Evolutionary conservation across 2,329 filamentous ascomycete genomes (phyloP).

Genomic region (Sarocladiaceae sp.): DNA sequence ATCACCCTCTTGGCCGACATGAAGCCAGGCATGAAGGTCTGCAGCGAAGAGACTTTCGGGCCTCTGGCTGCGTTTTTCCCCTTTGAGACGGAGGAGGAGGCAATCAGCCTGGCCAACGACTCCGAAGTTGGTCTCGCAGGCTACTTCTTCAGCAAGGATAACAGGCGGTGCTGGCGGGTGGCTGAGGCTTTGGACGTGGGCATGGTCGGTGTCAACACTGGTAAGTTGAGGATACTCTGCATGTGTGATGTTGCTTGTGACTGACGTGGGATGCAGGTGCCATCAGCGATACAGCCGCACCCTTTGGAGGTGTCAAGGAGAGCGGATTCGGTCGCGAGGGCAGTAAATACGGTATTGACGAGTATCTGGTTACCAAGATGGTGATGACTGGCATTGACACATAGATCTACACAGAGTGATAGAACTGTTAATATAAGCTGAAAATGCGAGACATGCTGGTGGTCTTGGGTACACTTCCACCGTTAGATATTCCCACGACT

Average conservation of each 20-base stretch:
- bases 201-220: slow-evolving; percentile 18
- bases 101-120: slow-evolving; percentile 55
- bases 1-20: slow-evolving; percentile 61
- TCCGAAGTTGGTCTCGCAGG: slow-evolving; percentile 62
- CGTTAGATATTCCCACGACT: no score
- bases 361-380: slow-evolving; percentile 42
- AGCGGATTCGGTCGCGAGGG: slow-evolving; percentile 34
- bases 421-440: no score
- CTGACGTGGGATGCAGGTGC: no score
- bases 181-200: slow-evolving; percentile 36
- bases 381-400: slow-evolving; percentile 24
- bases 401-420: no score
- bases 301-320: slow-evolving; percentile 35
- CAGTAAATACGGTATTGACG: slow-evolving; percentile 38
- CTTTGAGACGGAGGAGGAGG: slow-evolving; percentile 62
- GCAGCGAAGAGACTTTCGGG: slow-evolving; percentile 63
- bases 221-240: slow-evolving; percentile 14
- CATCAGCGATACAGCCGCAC: slow-evolving; percentile 27
- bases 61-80: slow-evolving; percentile 61
- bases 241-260: no score
- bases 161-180: slow-evolving; percentile 26
- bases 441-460: no score
- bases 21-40: slow-evolving; percentile 56
- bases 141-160: slow-evolving; percentile 54
- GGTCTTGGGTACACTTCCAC: no score